These are phyloP conservation scores for Byssochlamys sp. DNA, from an alignment of 2,329 filamentous ascomycete species.

Conservation along the genomic window DNA sequence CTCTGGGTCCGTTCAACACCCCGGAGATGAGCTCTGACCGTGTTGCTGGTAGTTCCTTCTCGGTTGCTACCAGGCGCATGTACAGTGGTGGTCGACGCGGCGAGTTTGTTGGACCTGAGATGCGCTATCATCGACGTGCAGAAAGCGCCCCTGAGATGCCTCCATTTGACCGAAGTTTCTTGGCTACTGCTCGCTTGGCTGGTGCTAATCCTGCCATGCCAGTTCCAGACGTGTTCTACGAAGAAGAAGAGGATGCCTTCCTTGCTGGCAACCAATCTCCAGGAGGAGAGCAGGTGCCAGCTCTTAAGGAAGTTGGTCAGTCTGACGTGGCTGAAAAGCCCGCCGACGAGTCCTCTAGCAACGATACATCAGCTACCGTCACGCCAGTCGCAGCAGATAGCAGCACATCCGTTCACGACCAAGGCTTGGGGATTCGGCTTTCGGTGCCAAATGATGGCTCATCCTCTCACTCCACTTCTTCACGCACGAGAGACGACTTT, in stretches of 20 bases:
- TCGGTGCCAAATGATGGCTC: not conserved
- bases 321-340: not conserved
- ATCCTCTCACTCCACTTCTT: not conserved
- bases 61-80: slow-evolving; percentile 34
- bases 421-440: not conserved
- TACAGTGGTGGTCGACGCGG: slow-evolving; percentile 40
- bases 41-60: slow-evolving; percentile 27
- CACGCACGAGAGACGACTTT: not conserved
- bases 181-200: slow-evolving; percentile 29
- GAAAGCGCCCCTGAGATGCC: slow-evolving; percentile 43
- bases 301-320: slow-evolving; percentile 1
- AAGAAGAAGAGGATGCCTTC: slow-evolving; percentile 43
- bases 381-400: not conserved
- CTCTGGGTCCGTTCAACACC: slow-evolving; percentile 83
- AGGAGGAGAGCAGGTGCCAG: slow-evolving; percentile 10
- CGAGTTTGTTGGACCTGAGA: slow-evolving; percentile 39
- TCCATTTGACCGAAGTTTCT: slow-evolving; percentile 35
- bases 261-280: slow-evolving; percentile 28
- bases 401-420: not conserved
- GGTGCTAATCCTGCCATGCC: slow-evolving; percentile 28
- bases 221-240: slow-evolving; percentile 40
- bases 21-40: slow-evolving; percentile 31
- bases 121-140: slow-evolving; percentile 41
- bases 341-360: slow-evolving; percentile 5
- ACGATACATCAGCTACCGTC: not conserved